phyloP scores from a whole-genome alignment of 2,329 filamentous ascomycete species.

The Colletotrichum neosansevieriae region DNA sequence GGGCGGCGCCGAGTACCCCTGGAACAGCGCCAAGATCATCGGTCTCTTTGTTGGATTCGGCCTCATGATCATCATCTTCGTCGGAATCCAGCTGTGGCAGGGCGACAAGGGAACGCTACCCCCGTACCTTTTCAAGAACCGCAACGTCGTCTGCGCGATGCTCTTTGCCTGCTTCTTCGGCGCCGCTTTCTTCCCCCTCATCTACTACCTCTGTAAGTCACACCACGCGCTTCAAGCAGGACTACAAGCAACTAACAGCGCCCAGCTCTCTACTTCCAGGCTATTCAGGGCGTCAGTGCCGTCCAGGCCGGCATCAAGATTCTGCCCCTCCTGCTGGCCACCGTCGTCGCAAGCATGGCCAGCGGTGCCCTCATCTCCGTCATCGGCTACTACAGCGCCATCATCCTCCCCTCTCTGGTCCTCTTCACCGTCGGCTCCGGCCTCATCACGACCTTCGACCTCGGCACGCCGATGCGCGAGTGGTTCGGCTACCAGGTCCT shows the following conservation, averaged over 20 bases:
- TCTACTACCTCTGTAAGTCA: slow-evolving; percentile 64
- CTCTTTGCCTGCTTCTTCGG: slow-evolving; percentile 62
- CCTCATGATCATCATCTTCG: slow-evolving; percentile 59
- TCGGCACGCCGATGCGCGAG: slow-evolving; percentile 57
- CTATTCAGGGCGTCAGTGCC: slow-evolving; percentile 64
- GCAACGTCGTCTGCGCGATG: slow-evolving; percentile 54
- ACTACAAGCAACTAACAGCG: background rate
- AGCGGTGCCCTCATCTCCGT: slow-evolving; percentile 56
- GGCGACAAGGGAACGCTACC: slow-evolving; percentile 63
- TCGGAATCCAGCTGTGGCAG: slow-evolving; percentile 58
- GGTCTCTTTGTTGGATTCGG: slow-evolving; percentile 64
- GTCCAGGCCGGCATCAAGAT: slow-evolving; percentile 67
- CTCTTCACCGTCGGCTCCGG: slow-evolving; percentile 61
- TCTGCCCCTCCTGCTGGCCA: slow-evolving; percentile 64
- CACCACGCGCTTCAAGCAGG: background rate
- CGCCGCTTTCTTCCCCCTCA: slow-evolving; percentile 63
- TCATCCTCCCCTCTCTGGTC: slow-evolving; percentile 57
- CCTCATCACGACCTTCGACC: slow-evolving; percentile 65
- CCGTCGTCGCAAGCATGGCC: slow-evolving; percentile 60
- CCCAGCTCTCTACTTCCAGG: slow-evolving; percentile 65
- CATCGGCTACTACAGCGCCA: slow-evolving; percentile 57
- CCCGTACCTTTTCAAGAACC: slow-evolving; percentile 60
- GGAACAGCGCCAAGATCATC: slow-evolving; percentile 62
- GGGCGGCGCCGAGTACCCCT: slow-evolving; percentile 65
- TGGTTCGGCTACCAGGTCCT: slow-evolving; percentile 73